These are phyloP conservation scores for Suillus discolor DNA, from an alignment of 768 basidiomycete genomes.

Conservation along the genomic window DNA sequence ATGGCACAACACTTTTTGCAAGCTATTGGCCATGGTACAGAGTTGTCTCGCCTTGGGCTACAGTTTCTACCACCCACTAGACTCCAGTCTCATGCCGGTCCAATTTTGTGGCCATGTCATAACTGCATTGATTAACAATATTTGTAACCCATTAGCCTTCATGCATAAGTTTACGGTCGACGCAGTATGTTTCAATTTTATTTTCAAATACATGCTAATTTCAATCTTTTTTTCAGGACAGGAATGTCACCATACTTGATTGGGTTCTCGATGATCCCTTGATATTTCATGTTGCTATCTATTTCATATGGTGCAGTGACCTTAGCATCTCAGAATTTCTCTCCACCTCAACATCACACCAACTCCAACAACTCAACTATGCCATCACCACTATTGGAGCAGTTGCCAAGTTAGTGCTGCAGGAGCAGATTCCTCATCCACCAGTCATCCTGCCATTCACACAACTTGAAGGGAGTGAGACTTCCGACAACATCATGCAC, in stretches of 20 bases:
- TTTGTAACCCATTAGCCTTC: background rate
- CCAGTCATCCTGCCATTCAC: background rate
- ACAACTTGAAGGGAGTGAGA: background rate
- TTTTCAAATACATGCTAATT: background rate
- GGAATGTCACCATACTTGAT: background rate
- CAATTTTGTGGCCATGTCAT: too few relatives aligned
- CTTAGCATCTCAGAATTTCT: too few relatives aligned
- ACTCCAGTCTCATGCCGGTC: too few relatives aligned
- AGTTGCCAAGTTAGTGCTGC: background rate
- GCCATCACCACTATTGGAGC: background rate
- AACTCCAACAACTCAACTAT: background rate
- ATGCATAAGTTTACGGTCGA: background rate
- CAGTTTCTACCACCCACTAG: background rate
- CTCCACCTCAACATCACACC: background rate
- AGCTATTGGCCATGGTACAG: background rate
- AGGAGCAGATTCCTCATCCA: background rate
- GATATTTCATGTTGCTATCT: background rate
- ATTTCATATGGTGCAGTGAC: background rate
- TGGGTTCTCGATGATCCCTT: background rate
- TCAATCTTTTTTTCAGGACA: background rate
- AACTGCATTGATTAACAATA: too few relatives aligned
- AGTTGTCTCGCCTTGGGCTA: background rate
- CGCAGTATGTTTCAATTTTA: background rate
- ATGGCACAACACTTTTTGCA: background rate
- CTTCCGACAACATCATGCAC: background rate